These are phyloP conservation scores for Dalbergia cochinchinensis DNA, from an alignment of 306 rosid species.

Conservation along the genomic window DNA sequence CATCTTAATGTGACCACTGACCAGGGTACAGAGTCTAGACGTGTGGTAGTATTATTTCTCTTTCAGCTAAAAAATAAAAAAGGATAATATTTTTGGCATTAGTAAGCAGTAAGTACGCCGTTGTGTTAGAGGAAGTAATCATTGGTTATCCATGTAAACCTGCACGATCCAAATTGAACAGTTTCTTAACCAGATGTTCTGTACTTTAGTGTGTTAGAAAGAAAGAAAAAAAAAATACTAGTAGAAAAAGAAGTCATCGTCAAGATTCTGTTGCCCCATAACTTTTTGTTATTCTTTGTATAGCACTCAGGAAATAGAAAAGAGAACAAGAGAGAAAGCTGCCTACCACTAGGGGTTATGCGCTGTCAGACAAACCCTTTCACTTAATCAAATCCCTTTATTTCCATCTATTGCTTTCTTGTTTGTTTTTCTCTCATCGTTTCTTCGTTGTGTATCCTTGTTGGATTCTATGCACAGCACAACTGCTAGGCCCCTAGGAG, in stretches of 20 bases:
- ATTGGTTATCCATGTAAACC: conserved; percentile 22
- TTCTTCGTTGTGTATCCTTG: conserved; percentile 41
- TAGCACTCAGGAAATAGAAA: conserved; percentile 59
- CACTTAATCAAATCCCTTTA: conserved; percentile 46
- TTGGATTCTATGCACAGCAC: conserved; percentile 45
- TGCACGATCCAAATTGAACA: conserved; percentile 20
- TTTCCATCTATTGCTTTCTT: conserved; percentile 36
- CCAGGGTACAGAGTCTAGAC: background rate
- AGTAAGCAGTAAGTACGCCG: background rate
- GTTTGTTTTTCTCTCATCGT: conserved; percentile 47
- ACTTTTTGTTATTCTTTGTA: conserved; percentile 48
- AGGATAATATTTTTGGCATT: background rate
- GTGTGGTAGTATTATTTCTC: background rate
- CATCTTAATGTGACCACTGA: conserved; percentile 2
- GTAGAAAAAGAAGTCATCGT: conserved; percentile 42
- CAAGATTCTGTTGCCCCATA: conserved; percentile 53
- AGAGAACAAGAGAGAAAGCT: conserved; percentile 55
- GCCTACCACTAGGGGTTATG: conserved; percentile 74
- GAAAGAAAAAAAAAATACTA: background rate
- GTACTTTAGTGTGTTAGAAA: conserved; percentile 28
- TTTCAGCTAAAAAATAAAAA: background rate
- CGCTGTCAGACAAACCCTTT: conserved; percentile 59
- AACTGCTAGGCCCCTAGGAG: conserved; percentile 39
- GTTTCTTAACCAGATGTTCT: conserved; percentile 27
- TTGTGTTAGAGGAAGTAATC: conserved; percentile 10